Evolutionary conservation across 345 rosid species (phyloP).

Genomic region (Mercurialis annua): DNA sequence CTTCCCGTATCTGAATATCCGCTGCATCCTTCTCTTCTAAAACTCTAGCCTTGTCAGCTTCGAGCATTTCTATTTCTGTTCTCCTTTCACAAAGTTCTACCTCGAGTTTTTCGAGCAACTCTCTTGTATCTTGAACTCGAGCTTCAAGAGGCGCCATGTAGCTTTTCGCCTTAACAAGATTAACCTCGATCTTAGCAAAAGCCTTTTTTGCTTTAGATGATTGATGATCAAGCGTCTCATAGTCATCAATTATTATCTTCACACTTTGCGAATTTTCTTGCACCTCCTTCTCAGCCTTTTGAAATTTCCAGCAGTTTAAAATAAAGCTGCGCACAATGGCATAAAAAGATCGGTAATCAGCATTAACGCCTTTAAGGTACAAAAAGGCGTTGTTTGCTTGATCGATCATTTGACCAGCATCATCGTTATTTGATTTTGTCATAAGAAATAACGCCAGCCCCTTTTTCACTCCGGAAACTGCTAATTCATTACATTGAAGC

Average conservation of each 20-base stretch:
- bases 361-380: neutral
- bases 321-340: neutral
- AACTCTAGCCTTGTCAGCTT: neutral
- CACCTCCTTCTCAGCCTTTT: neutral
- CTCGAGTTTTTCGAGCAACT: neutral
- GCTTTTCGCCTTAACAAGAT: neutral
- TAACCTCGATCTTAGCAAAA: neutral
- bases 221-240: neutral
- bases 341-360: neutral
- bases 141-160: conserved; percentile 8
- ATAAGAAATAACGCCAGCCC: neutral
- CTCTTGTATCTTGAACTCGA: neutral
- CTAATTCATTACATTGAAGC: neutral
- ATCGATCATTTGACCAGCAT: neutral
- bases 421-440: neutral
- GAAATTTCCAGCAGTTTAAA: neutral
- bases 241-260: neutral
- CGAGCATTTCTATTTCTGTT: neutral
- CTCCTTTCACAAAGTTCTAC: neutral
- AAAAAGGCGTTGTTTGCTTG: neutral
- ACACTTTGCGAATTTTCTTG: neutral
- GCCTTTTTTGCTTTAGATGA: neutral
- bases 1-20: neutral
- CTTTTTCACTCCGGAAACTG: neutral
- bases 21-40: neutral